Evolutionary conservation across 129 eudicot species (phyloP).

Genomic region (Calendula officinalis): DNA sequence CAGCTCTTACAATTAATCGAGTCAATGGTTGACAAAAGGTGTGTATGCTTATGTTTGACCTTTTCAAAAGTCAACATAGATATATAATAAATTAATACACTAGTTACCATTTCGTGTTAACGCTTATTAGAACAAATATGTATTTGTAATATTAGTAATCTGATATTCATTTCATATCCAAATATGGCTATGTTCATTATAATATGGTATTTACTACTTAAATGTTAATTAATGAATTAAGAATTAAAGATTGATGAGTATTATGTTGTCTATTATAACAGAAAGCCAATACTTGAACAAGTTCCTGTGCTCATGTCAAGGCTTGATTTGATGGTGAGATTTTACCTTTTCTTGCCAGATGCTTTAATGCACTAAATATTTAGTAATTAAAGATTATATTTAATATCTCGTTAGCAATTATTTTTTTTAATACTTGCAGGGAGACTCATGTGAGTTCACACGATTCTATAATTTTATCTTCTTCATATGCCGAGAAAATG

Average conservation of each 20-base stretch:
- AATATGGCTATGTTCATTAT: neutral
- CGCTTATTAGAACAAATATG: no score
- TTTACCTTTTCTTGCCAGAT: no score
- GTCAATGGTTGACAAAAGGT: conserved; percentile 49
- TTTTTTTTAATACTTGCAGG: conserved; percentile 41
- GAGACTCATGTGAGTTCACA: conserved; percentile 70
- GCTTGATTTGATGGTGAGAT: conserved; percentile 62
- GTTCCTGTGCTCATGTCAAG: conserved; percentile 61
- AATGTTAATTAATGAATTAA: neutral
- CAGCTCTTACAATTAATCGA: conserved; percentile 46
- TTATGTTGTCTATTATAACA: conserved; percentile 25
- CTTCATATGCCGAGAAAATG: conserved; percentile 92
- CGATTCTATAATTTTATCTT: conserved; percentile 90
- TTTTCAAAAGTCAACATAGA: conserved; percentile 1
- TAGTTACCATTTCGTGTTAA: no score
- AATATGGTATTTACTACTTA: neutral
- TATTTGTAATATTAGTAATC: no score
- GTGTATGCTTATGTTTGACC: conserved; percentile 7
- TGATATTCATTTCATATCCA: no score
- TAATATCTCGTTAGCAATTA: neutral
- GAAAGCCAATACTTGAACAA: conserved; percentile 61
- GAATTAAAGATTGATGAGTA: conserved; percentile 6
- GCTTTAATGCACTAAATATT: neutral
- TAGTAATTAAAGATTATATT: neutral
- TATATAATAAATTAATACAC: neutral